Conservation (phyloP, 2,329 filamentous ascomycete species). For the Botrytis fabae region DNA sequence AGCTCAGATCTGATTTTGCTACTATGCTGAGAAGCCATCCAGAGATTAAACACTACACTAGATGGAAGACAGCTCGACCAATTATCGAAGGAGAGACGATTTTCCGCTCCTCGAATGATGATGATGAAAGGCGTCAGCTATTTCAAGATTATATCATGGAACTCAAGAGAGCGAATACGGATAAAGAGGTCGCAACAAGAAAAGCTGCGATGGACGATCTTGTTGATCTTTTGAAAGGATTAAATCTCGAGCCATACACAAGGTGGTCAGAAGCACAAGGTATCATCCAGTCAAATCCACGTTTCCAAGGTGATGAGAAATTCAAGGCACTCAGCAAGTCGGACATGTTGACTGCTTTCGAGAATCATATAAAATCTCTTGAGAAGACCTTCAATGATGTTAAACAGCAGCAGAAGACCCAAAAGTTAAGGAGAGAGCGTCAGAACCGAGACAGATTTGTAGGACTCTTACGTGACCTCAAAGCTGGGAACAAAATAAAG, state of each 20-base stretch:
- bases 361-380: conserved; percentile 89
- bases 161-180: conserved; percentile 76
- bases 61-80: conserved; percentile 92
- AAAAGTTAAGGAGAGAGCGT: conserved; percentile 77
- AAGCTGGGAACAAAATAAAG: conserved; percentile 76
- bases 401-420: conserved; percentile 82
- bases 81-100: conserved; percentile 95
- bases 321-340: conserved; percentile 83
- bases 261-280: conserved; percentile 89
- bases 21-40: conserved; percentile 95
- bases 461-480: conserved; percentile 72
- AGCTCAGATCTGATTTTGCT: conserved; percentile 89
- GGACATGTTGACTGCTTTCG: conserved; percentile 89
- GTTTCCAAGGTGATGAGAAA: conserved; percentile 78
- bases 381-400: conserved; percentile 90
- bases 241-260: conserved; percentile 89
- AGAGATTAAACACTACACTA: conserved; percentile 94
- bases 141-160: conserved; percentile 92
- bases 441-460: conserved; percentile 82
- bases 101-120: conserved; percentile 86
- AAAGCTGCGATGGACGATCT: conserved; percentile 85
- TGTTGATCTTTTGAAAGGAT: conserved; percentile 70
- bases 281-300: conserved; percentile 73
- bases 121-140: conserved; percentile 81
- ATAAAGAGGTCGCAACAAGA: conserved; percentile 69